Base-by-base conservation (phyloP, 257 asterid species). In the Plectranthus barbatus region DNA sequence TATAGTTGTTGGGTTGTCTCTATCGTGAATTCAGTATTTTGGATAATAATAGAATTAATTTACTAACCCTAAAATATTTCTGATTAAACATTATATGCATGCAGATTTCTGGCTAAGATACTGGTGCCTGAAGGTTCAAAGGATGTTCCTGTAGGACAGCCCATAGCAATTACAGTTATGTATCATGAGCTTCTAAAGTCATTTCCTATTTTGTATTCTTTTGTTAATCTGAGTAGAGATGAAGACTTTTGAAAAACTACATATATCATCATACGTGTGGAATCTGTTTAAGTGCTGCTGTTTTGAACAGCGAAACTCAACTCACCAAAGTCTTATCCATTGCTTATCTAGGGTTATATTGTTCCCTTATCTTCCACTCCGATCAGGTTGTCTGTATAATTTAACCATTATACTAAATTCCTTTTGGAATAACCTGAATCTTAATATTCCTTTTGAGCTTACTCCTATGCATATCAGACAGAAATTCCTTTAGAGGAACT, bases 141-240 rank as follows among this genome's bases (percentile, higher is more conserved):
- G 64, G 99, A 93, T 79, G 94, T 93, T 66, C 91, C 94, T 41
- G 99, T 93, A 62, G 99, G 99, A 62, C 90, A 87, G 74, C 87
- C 97, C 60, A 93, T 93, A 74, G 96, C 96, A 72, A 83, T 93
- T 71, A 90, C 97, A 83, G 99, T 93, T 87, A 74, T 23, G 77
- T 72, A 50, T 68, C 62, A 61, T 56, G 17, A 58, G 33, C 77
- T 62, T 68, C 67, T 74, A 42, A 29, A 60, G 37, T 29, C 24
- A 5, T 42, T 64, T 56, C 72, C n/a, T 68, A 66, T 52, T 46
- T 5, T 64, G 36, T 57, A 42, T 58, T 34, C 41, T 64, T 64
- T 70, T 67, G 29, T 54, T 39, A 15, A 71, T 47, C 62, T 40
- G 56, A 49, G 51, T 51, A 58, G 59, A 59, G 23, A 23, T 17